Percentiles rank a stretch among this genome's conserved stretches.
phyloP scores from a whole-genome alignment of 257 asterid genomes.

The Handroanthus guayacan region DNA sequence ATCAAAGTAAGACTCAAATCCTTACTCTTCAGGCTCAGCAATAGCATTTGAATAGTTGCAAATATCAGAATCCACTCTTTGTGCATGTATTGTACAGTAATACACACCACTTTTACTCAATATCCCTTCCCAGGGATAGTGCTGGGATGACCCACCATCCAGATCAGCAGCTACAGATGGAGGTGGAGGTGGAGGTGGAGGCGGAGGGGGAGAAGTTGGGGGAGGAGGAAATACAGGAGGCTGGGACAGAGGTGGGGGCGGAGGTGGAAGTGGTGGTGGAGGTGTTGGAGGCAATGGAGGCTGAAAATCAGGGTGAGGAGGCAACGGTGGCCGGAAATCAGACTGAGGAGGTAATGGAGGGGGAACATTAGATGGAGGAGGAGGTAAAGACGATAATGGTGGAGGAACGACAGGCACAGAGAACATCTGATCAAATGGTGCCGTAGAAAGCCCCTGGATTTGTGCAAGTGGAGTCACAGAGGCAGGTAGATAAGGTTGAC shows the following conservation, averaged over 20 bases:
- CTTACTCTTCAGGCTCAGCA: constrained; percentile 89
- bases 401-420: constrained; percentile 68
- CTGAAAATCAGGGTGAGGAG: constrained; percentile 47
- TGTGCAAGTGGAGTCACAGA: constrained; percentile 81
- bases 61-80: constrained; percentile 80
- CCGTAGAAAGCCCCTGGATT: constrained; percentile 62
- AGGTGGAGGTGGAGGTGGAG: constrained; percentile 69
- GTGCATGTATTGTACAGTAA: constrained; percentile 81
- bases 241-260: constrained; percentile 59
- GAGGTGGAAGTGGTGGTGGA: constrained; percentile 66
- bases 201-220: constrained; percentile 71
- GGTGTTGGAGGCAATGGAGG: constrained; percentile 64
- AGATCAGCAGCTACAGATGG: constrained; percentile 52
- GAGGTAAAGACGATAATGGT: constrained; percentile 61
- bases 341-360: constrained; percentile 61
- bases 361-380: constrained; percentile 52
- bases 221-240: constrained; percentile 75
- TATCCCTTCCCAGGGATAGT: constrained; percentile 80
- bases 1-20: constrained; percentile 35
- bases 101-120: constrained; percentile 88
- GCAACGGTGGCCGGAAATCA: constrained; percentile 59
- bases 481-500: constrained; percentile 79
- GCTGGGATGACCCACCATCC: constrained; percentile 42
- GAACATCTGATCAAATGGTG: constrained; percentile 70
- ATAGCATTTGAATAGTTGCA: constrained; percentile 74